phyloP scores from a whole-genome alignment of 805 yeast species.

The Candida dajiaensis region DNA sequence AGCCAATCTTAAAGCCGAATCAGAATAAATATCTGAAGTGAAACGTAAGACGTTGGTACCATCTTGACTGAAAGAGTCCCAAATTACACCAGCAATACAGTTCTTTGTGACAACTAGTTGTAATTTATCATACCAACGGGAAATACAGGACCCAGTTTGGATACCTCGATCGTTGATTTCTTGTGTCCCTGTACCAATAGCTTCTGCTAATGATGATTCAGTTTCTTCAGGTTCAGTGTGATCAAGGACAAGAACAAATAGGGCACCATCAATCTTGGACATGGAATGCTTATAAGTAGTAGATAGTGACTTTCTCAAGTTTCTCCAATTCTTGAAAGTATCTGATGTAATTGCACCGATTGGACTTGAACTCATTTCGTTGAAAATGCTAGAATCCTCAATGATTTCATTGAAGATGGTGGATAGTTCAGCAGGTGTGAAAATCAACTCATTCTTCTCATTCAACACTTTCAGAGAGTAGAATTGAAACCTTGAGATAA shows the following conservation, averaged over 20 bases:
- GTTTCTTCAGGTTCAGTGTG: conserved; percentile 55
- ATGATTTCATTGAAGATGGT: conserved; percentile 61
- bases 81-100: conserved; percentile 85
- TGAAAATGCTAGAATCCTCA: conserved; percentile 56
- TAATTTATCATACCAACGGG: conserved; percentile 86
- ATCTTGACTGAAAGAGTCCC: conserved; percentile 88
- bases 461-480: conserved; percentile 85
- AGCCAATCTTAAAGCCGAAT: conserved; percentile 80
- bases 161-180: conserved; percentile 65
- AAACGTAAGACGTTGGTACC: conserved; percentile 88
- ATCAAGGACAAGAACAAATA: conserved; percentile 78
- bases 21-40: conserved; percentile 86
- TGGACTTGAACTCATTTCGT: conserved; percentile 61
- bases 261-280: conserved; percentile 61
- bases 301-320: conserved; percentile 49
- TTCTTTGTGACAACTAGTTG: conserved; percentile 80
- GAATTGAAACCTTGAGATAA: conserved; percentile 76
- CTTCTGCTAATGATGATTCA: conserved; percentile 33
- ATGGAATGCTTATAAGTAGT: conserved; percentile 31
- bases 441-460: conserved; percentile 53
- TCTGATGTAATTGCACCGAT: conserved; percentile 87
- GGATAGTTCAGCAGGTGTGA: conserved; percentile 61
- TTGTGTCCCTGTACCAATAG: conserved; percentile 79
- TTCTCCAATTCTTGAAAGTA: conserved; percentile 78
- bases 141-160: conserved; percentile 88